These are phyloP conservation scores for Colletotrichum sansevieriae DNA, from an alignment of 2,329 filamentous ascomycete species.

Conservation along the genomic window DNA sequence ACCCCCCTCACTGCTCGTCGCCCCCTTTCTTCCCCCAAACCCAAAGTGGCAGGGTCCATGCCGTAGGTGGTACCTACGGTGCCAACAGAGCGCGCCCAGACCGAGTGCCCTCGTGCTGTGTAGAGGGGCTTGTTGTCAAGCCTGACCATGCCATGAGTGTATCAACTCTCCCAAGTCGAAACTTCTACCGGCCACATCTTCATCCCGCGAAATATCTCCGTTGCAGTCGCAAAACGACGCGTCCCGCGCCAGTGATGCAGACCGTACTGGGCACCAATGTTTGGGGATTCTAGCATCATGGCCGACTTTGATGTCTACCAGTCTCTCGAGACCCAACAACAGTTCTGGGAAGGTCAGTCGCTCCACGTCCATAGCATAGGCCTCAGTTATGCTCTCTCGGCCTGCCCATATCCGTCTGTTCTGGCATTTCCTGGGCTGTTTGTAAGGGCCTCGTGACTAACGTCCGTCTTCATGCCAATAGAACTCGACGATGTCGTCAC, in stretches of 20 bases:
- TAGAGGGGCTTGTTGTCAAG: conserved; percentile 32
- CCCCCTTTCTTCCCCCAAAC: neutral
- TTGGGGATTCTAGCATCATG: conserved; percentile 55
- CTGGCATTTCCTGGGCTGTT: neutral
- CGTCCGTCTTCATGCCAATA: conserved; percentile 45
- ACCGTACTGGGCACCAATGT: conserved; percentile 1
- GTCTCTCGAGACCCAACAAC: conserved; percentile 81
- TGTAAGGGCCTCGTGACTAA: conserved; percentile 24
- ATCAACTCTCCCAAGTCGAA: conserved; percentile 35
- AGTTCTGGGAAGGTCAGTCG: conserved; percentile 86
- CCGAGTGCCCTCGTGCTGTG: conserved; percentile 11
- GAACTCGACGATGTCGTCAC: conserved; percentile 63
- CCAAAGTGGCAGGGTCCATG: neutral
- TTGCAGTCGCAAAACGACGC: conserved; percentile 10
- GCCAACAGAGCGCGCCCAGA: neutral
- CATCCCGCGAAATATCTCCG: conserved; percentile 17
- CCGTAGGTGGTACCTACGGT: neutral
- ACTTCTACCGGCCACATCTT: conserved; percentile 31
- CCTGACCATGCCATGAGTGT: conserved; percentile 33
- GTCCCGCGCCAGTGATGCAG: conserved; percentile 34
- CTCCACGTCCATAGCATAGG: conserved; percentile 29
- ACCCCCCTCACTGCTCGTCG: neutral
- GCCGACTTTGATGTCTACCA: conserved; percentile 76
- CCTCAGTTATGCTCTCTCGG: neutral
- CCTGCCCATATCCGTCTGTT: conserved; percentile 31